Evolutionary conservation across 306 rosid species (phyloP).

Genomic region (Cicer judaicum): DNA sequence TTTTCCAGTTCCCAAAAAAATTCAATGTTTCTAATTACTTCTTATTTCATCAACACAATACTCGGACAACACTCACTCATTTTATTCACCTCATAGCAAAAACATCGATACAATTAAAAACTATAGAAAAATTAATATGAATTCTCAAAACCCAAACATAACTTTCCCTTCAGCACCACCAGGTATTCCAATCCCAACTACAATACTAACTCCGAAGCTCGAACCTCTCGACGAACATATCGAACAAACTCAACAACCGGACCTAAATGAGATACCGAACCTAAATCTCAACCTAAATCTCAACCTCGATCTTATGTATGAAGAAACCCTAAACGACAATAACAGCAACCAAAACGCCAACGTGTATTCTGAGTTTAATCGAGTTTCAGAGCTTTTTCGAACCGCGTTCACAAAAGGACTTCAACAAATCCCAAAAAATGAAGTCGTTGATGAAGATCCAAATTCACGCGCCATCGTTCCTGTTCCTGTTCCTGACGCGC

Average conservation of each 20-base stretch:
- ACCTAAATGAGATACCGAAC: neutral
- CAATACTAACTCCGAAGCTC: conserved; percentile 62
- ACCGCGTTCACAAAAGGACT: conserved; percentile 53
- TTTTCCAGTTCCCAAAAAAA: no score
- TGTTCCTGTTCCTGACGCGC: conserved; percentile 39
- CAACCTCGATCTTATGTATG: conserved; percentile 19
- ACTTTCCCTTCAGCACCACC: conserved; percentile 53
- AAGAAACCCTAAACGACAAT: conserved; percentile 49
- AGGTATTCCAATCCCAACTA: conserved; percentile 50
- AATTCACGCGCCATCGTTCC: conserved; percentile 71
- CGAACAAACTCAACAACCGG: neutral
- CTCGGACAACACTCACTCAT: neutral
- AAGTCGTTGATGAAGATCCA: conserved; percentile 38
- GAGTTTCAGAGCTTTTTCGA: conserved; percentile 65
- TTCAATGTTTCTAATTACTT: no score
- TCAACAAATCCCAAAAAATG: conserved; percentile 42
- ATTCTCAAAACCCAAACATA: neutral
- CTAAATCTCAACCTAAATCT: conserved; percentile 31
- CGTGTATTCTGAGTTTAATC: conserved; percentile 61
- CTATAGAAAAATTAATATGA: neutral
- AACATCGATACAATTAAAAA: neutral
- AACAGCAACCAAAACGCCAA: conserved; percentile 10
- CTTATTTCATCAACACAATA: no score
- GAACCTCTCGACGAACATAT: conserved; percentile 70
- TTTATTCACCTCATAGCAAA: neutral